Evolutionary conservation across 179 eudicot species (phyloP), one percentile per base, ranked within the genome.

Genomic region (Patellifolia procumbens): DNA sequence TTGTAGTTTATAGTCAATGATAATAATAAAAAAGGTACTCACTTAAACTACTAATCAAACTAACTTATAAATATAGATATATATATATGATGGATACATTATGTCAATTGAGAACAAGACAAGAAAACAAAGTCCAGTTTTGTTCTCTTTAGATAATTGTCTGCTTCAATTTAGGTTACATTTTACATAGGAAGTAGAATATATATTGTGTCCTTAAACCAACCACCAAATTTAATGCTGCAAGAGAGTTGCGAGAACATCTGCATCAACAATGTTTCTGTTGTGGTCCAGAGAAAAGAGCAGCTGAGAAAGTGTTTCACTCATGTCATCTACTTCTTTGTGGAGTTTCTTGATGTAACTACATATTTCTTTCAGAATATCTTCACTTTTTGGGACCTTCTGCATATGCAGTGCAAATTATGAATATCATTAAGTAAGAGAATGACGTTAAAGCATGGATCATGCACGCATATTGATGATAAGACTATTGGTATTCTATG

Each of bases 341-440:
- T 74, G 58, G 2, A 79, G 82, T 53, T 74, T 74, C 51, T 62
- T 79, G 24, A 74, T 67, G 39, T 79, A 68, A 24, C 29, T 74
- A 74, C 82, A 66, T 32, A 79, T 62, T 68, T 79, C 78, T 68
- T 67, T 68, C 74, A 78, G n/a, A 26, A 67, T 3, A 39, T 39
- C 69, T 67, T 45, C 62, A 22, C 24, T 32, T 45, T 11, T 22
- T 68, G 79, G 31, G 1, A 68, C 79, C 79, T 76, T 42, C 0
- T 1, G 7, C 45, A 28, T 0, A n/a, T 26, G 9, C 7, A 39
- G 9, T 39, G 7, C 45, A 39, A 7, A 59, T 2, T 1, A 17
- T n/a, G 31, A 22, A 55, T 35, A 12, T 29, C 1, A 53, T 31
- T 29, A 52, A 31, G 5, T 3, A 51, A 7, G n/a, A 53, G 17